These are phyloP conservation scores for Xylaria sp. DNA, from an alignment of 2,329 filamentous ascomycete species.

Conservation along the genomic window DNA sequence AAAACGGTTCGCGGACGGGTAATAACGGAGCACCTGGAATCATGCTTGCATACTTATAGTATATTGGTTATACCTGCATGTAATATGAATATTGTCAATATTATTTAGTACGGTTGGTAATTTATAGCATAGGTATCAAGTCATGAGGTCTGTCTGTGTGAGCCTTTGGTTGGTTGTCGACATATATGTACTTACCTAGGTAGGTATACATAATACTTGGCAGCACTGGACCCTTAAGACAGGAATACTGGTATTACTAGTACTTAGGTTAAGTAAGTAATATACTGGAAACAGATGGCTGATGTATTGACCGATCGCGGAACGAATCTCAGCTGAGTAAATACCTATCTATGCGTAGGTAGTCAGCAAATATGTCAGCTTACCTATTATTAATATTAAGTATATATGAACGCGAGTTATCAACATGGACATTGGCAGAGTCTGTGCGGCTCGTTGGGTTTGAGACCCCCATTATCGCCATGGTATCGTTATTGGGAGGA, in stretches of 20 bases:
- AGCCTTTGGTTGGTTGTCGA: too few species aligned
- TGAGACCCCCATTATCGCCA: background rate
- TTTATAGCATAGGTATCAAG: too few species aligned
- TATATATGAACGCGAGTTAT: background rate
- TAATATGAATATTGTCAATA: too few species aligned
- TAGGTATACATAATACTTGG: too few species aligned
- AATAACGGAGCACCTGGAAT: slow-evolving; percentile 14
- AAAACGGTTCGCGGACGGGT: slow-evolving; percentile 23
- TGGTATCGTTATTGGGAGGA: background rate
- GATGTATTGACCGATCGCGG: slow-evolving; percentile 5
- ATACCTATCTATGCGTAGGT: too few species aligned
- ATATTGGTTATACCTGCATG: too few species aligned
- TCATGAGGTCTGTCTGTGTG: too few species aligned
- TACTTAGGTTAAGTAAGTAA: slow-evolving; percentile 25
- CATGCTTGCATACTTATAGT: too few species aligned
- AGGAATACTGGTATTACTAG: too few species aligned
- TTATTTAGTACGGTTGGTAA: too few species aligned
- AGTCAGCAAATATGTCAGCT: slow-evolving; percentile 13
- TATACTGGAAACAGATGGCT: background rate
- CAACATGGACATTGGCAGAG: slow-evolving; percentile 1
- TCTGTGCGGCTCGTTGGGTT: slow-evolving; percentile 11
- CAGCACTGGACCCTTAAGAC: too few species aligned
- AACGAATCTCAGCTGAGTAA: background rate
- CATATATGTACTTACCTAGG: background rate
- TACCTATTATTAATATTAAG: slow-evolving; percentile 1